Evolutionary conservation across 768 basidiomycete species (phyloP).

Genomic region (Rhodocollybia butyracea): DNA sequence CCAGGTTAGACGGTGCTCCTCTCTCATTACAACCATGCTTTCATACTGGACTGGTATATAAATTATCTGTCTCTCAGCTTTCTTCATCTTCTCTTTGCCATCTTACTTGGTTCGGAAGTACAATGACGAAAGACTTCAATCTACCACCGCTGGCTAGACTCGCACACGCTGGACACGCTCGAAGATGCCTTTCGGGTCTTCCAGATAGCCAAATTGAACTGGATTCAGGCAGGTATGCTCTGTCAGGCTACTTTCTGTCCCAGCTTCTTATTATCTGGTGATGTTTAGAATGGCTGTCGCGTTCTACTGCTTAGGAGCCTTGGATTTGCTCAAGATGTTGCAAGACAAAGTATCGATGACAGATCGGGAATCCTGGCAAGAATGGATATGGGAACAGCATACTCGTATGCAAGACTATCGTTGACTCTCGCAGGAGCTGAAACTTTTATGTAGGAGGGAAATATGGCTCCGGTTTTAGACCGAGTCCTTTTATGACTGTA

Average conservation of each 20-base stretch:
- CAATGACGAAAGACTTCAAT: constrained; percentile 1
- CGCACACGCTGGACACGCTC: constrained; percentile 47
- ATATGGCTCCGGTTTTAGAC: constrained; percentile 68
- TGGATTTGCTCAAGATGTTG: constrained; percentile 70
- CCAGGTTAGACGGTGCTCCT: too few species aligned
- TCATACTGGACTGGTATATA: not conserved
- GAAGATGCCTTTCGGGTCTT: constrained; percentile 49
- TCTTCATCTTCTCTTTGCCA: not conserved
- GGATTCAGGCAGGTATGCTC: constrained; percentile 51
- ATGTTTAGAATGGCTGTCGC: constrained; percentile 67
- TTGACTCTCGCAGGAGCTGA: not conserved
- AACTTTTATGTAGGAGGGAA: constrained; percentile 40
- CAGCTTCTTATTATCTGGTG: not conserved
- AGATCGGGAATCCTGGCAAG: constrained; percentile 63
- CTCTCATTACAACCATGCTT: not conserved
- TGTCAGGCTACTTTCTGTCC: not conserved
- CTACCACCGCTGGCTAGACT: constrained; percentile 9
- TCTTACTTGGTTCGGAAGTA: not conserved
- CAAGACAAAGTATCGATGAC: constrained; percentile 39
- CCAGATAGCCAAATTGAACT: constrained; percentile 49
- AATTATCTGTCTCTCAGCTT: not conserved
- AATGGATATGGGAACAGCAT: constrained; percentile 93
- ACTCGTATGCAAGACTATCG: constrained; percentile 38
- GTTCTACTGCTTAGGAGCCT: constrained; percentile 84
- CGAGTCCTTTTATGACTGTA: constrained; percentile 67